Evolutionary conservation across 1,284 basidiomycete genomes (phyloP).

Genomic region (Fomes fomentarius): DNA sequence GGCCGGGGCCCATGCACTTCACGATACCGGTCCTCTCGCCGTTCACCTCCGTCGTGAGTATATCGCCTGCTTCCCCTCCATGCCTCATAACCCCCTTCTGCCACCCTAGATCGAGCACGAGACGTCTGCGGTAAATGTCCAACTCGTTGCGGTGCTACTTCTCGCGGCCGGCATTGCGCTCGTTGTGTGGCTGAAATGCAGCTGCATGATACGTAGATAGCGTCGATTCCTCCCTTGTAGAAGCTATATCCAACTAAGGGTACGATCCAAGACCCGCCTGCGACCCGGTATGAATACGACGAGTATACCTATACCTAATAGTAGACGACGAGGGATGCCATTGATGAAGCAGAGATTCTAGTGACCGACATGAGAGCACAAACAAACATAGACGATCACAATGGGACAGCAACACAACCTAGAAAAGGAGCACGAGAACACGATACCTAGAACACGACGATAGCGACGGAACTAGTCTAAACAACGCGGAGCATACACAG

Average conservation of each 20-base stretch:
- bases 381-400: too few relatives aligned
- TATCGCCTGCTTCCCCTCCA: not conserved
- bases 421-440: too few relatives aligned
- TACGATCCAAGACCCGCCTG: not conserved
- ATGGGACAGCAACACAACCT: not conserved
- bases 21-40: constrained; percentile 73
- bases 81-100: not conserved
- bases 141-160: constrained; percentile 40
- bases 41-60: constrained; percentile 65
- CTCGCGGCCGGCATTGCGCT: not conserved
- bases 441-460: too few relatives aligned
- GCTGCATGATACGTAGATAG: not conserved
- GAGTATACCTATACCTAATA: too few relatives aligned
- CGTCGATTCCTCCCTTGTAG: too few relatives aligned
- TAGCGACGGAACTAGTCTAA: not conserved
- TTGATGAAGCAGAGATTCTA: too few relatives aligned
- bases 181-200: constrained; percentile 18
- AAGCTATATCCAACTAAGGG: too few relatives aligned
- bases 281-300: not conserved
- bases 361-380: too few relatives aligned
- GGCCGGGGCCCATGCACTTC: constrained; percentile 52
- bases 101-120: constrained; percentile 60
- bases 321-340: too few relatives aligned
- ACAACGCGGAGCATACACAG: not conserved
- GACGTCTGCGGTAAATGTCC: constrained; percentile 55